phyloP scores from a whole-genome alignment of 2,329 filamentous ascomycete genomes.

The Dactylellina sp. region DNA sequence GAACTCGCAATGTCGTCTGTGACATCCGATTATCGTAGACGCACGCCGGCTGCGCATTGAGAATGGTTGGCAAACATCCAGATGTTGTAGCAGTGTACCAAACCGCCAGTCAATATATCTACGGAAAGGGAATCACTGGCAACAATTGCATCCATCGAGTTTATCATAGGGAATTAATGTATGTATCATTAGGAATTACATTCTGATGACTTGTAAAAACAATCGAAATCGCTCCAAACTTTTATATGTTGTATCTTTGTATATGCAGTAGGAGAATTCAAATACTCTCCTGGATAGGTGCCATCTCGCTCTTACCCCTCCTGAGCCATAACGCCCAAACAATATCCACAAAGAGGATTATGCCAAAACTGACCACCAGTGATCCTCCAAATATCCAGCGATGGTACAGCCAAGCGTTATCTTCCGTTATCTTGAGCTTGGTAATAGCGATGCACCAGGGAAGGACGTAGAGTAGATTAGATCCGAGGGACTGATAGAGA shows the following conservation, averaged over 20 bases:
- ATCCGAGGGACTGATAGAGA: constrained; percentile 74
- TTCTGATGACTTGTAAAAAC: not conserved
- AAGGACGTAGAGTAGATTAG: constrained; percentile 76
- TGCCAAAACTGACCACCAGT: constrained; percentile 75
- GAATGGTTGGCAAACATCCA: too few relatives aligned
- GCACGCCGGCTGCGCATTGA: too few relatives aligned
- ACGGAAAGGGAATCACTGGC: not conserved
- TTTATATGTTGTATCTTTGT: not conserved
- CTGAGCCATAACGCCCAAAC: constrained; percentile 69
- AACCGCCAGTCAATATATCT: not conserved
- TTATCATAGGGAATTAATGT: not conserved
- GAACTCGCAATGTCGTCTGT: too few relatives aligned
- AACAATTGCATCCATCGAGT: not conserved
- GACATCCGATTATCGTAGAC: too few relatives aligned
- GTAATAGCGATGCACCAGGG: constrained; percentile 77
- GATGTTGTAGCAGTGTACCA: too few relatives aligned
- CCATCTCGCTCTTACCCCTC: constrained; percentile 65
- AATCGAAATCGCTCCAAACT: not conserved
- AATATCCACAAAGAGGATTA: constrained; percentile 67
- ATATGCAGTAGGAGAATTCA: not conserved
- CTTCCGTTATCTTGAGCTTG: constrained; percentile 65
- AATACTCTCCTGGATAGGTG: constrained; percentile 39
- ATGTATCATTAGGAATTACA: too few relatives aligned
- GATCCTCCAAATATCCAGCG: constrained; percentile 75
- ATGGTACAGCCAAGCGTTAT: constrained; percentile 76